These are phyloP conservation scores for Magnolia changhungtana DNA, from an alignment of 164 flowering plant genomes.

Conservation along the genomic window DNA sequence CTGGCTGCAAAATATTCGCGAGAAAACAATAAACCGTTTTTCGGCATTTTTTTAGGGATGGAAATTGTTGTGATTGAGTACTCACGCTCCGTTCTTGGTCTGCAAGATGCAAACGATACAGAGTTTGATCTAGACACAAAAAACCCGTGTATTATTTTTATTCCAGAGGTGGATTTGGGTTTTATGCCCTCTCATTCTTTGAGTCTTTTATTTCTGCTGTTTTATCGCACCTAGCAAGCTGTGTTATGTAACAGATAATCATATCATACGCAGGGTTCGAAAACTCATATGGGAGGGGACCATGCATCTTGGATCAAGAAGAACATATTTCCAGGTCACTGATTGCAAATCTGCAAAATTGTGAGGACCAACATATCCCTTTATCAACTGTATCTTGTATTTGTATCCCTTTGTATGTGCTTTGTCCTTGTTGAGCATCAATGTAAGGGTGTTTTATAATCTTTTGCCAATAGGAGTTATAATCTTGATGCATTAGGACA, in stretches of 20 bases:
- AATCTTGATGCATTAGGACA: too few relatives aligned
- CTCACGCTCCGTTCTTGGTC: slow-evolving; percentile 76
- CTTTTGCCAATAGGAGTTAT: too few relatives aligned
- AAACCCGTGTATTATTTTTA: slow-evolving; percentile 88
- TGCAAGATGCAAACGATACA: slow-evolving; percentile 80
- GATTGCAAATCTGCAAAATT: slow-evolving; percentile 73
- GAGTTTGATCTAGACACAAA: slow-evolving; percentile 79
- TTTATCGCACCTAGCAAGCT: not conserved
- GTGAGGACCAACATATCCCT: slow-evolving; percentile 37
- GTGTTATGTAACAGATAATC: not conserved
- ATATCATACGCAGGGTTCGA: slow-evolving; percentile 58
- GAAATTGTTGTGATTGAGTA: slow-evolving; percentile 91
- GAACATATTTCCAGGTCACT: slow-evolving; percentile 60
- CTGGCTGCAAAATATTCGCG: slow-evolving; percentile 93
- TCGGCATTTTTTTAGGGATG: slow-evolving; percentile 97
- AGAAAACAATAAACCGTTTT: slow-evolving; percentile 68
- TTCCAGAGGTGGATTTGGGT: slow-evolving; percentile 76
- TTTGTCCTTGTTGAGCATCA: too few relatives aligned
- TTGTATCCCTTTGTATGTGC: too few relatives aligned
- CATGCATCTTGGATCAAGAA: slow-evolving; percentile 96
- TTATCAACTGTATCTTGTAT: not conserved
- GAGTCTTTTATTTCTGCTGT: not conserved
- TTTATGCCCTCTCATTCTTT: not conserved
- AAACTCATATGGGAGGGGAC: slow-evolving; percentile 98
- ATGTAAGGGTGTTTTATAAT: too few relatives aligned